phyloP scores from a whole-genome alignment of 345 rosid genomes.

The Pelargonium nanum region DNA sequence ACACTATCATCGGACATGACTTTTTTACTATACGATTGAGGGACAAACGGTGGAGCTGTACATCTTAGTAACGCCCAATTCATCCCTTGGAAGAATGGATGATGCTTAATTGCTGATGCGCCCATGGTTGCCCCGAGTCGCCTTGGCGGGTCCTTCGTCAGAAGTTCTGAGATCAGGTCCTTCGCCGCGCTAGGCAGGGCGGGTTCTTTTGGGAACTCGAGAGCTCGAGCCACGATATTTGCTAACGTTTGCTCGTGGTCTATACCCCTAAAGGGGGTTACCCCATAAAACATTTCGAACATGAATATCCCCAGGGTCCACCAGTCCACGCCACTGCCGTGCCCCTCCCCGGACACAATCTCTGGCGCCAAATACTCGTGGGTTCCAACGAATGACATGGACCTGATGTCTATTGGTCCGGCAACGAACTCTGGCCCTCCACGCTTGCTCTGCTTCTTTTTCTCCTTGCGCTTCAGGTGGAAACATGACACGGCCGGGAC shows the following conservation, averaged over 20 bases:
- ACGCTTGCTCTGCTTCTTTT: constrained; percentile 46
- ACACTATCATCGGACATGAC: constrained; percentile 55
- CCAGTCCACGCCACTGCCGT: constrained; percentile 86
- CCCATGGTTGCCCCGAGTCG: constrained; percentile 75
- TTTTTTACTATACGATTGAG: constrained; percentile 52
- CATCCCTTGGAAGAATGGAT: constrained; percentile 73
- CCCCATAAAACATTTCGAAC: constrained; percentile 67
- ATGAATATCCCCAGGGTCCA: constrained; percentile 88
- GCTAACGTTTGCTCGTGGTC: constrained; percentile 89
- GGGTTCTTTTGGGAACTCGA: constrained; percentile 75
- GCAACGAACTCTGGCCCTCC: constrained; percentile 70
- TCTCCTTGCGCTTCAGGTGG: constrained; percentile 51
- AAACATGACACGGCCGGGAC: constrained; percentile 87
- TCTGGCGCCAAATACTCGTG: constrained; percentile 91
- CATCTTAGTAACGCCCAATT: constrained; percentile 92
- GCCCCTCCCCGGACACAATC: constrained; percentile 88
- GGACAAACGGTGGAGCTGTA: constrained; percentile 61
- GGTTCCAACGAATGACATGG: constrained; percentile 93
- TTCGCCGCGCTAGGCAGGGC: constrained; percentile 44
- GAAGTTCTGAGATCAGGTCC: constrained; percentile 58
- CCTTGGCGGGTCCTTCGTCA: constrained; percentile 65
- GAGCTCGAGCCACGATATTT: constrained; percentile 88
- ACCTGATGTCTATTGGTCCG: constrained; percentile 72
- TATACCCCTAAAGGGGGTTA: constrained; percentile 68
- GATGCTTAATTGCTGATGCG: constrained; percentile 74